phyloP scores from a whole-genome alignment of 805 yeast species.

The Candida stauntonica region DNA sequence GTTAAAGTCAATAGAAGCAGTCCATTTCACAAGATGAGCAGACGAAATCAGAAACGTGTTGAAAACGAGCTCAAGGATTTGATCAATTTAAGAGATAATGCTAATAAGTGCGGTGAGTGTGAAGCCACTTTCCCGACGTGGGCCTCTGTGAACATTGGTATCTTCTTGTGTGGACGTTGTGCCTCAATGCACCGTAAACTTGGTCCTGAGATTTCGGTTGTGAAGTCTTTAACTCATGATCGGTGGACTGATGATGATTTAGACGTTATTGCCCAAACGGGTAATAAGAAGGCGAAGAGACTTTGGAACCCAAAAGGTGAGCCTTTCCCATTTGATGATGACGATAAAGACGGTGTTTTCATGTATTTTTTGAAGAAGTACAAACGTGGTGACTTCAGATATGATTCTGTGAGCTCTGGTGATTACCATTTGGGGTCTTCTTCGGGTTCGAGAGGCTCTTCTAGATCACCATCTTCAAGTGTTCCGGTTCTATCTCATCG shows the following conservation, averaged over 20 bases:
- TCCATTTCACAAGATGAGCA: constrained; percentile 20
- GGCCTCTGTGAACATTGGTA: constrained; percentile 43
- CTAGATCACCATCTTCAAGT: constrained; percentile 16
- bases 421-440: constrained; percentile 25
- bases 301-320: constrained; percentile 66
- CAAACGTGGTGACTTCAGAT: constrained; percentile 51
- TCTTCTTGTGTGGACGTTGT: constrained; percentile 80
- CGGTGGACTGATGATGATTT: constrained; percentile 60
- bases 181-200: constrained; percentile 71
- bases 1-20: too few species aligned
- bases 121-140: constrained; percentile 55
- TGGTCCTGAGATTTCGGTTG: constrained; percentile 56
- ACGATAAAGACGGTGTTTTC: constrained; percentile 58
- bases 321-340: constrained; percentile 75
- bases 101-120: constrained; percentile 79
- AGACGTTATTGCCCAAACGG: constrained; percentile 38
- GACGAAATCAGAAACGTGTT: constrained; percentile 37
- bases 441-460: constrained; percentile 10
- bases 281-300: constrained; percentile 56
- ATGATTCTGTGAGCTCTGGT: constrained; percentile 26
- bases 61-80: constrained; percentile 55
- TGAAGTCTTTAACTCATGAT: constrained; percentile 72
- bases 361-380: constrained; percentile 65
- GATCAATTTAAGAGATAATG: constrained; percentile 54
- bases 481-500: constrained; percentile 45